A percentile compares a stretch with the other conserved stretches of the same genome.
phyloP scores from a whole-genome alignment of 352 stramenopile species.

The Saprolegnia parasitica region DNA sequence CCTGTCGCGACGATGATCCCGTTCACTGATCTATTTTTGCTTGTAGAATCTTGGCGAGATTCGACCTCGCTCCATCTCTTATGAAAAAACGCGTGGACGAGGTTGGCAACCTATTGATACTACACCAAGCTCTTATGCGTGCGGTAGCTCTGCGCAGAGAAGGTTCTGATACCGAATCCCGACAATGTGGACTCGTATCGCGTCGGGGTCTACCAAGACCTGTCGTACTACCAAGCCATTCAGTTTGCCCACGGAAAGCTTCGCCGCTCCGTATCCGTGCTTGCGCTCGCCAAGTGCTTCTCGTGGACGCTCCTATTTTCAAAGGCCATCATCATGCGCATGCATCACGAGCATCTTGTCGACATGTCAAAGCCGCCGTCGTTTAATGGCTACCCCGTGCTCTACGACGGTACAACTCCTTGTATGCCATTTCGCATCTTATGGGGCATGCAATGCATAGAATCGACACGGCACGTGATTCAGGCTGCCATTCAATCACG shows the following conservation, averaged over 20 bases:
- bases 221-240: conserved; percentile 34
- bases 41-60: conserved; percentile 19
- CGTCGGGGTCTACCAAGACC: conserved; percentile 31
- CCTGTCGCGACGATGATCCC: not conserved
- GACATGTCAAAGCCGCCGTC: conserved; percentile 4
- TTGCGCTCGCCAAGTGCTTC: conserved; percentile 31
- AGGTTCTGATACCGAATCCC: conserved; percentile 18
- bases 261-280: conserved; percentile 32
- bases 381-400: conserved; percentile 32
- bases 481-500: conserved; percentile 32
- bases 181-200: conserved; percentile 11
- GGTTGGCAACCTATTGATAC: conserved; percentile 4
- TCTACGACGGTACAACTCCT: conserved; percentile 32
- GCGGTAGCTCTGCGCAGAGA: conserved; percentile 26
- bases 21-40: not conserved
- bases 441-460: not conserved
- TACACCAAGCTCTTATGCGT: not conserved
- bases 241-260: conserved; percentile 38
- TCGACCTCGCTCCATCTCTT: not conserved
- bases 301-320: conserved; percentile 19
- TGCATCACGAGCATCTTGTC: conserved; percentile 40
- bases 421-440: not conserved
- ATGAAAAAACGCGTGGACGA: conserved; percentile 28
- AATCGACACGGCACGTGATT: conserved; percentile 31
- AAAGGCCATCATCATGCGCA: conserved; percentile 35